A percentile compares a stretch with the other conserved stretches of the same genome.
Evolutionary conservation across 768 basidiomycete genomes (phyloP).

Genomic region (Mycena crocata): DNA sequence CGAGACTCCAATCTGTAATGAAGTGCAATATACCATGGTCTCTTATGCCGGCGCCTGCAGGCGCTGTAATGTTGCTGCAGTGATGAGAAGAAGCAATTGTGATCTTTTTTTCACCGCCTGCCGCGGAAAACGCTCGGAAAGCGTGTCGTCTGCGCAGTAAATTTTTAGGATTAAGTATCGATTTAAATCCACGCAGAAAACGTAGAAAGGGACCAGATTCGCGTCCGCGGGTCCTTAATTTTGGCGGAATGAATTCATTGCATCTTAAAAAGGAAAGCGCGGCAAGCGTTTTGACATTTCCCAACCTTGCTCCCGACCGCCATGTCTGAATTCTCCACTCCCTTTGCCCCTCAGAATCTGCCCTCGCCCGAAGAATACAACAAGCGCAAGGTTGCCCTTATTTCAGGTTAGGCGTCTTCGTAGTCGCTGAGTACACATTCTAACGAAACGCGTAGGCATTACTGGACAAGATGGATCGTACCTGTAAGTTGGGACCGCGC

Average conservation of each 20-base stretch:
- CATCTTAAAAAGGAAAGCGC: background rate
- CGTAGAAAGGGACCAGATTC: background rate
- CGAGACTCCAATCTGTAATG: too few species aligned
- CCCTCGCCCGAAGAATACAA: constrained; percentile 85
- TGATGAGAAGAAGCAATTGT: too few species aligned
- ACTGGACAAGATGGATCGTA: constrained; percentile 98
- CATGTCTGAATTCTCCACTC: constrained; percentile 58
- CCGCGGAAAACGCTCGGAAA: too few species aligned
- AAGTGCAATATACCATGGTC: too few species aligned
- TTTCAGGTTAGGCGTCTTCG: constrained; percentile 74
- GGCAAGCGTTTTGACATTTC: background rate
- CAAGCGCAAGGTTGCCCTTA: constrained; percentile 92
- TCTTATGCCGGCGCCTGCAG: too few species aligned
- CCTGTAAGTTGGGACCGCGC: constrained; percentile 64
- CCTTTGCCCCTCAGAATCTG: constrained; percentile 62
- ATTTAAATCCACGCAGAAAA: background rate
- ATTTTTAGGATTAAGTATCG: too few species aligned
- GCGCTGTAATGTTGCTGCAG: too few species aligned
- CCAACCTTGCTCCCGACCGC: constrained; percentile 31
- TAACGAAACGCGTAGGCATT: constrained; percentile 69
- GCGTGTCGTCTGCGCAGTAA: too few species aligned
- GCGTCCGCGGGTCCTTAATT: background rate
- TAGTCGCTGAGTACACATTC: constrained; percentile 17
- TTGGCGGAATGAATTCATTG: background rate
- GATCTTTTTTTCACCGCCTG: too few species aligned